phyloP scores from a whole-genome alignment of 345 rosid genomes.

The Noccaea bulbosa region DNA sequence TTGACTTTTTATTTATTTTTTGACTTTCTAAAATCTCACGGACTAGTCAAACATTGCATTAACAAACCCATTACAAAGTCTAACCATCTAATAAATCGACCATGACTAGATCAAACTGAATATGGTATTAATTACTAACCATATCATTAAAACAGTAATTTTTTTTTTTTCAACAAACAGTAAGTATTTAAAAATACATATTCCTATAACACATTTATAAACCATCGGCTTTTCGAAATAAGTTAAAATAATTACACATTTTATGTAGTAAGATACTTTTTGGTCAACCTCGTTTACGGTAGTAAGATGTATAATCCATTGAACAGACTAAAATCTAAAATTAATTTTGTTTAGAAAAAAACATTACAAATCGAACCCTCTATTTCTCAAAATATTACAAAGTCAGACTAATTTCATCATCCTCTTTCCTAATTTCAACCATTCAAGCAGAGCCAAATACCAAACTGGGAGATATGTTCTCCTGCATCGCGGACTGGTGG shows the following conservation, averaged over 20 bases:
- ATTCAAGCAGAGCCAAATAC: conserved; percentile 56
- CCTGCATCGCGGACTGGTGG: conserved; percentile 53
- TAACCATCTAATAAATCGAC: background rate
- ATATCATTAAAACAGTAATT: background rate
- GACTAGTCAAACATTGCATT: conserved; percentile 15
- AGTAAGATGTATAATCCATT: conserved; percentile 27
- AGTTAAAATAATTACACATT: background rate
- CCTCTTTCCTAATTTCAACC: conserved; percentile 10
- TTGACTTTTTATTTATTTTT: background rate
- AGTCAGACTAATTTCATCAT: conserved; percentile 15
- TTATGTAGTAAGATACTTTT: background rate
- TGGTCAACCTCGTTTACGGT: background rate
- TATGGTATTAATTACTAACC: background rate
- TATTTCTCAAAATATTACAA: conserved; percentile 35
- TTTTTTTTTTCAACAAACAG: background rate
- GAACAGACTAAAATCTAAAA: conserved; percentile 13
- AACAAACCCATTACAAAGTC: conserved; percentile 10
- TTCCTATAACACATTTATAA: too few relatives aligned
- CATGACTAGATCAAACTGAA: background rate
- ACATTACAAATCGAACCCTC: conserved; percentile 16
- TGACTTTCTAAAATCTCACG: background rate
- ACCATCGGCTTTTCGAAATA: too few relatives aligned
- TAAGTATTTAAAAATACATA: too few relatives aligned
- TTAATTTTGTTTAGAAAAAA: background rate
- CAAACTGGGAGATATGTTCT: conserved; percentile 43